phyloP scores from a whole-genome alignment of 2,329 filamentous ascomycete species.

The Penicillium sclerotigenum region DNA sequence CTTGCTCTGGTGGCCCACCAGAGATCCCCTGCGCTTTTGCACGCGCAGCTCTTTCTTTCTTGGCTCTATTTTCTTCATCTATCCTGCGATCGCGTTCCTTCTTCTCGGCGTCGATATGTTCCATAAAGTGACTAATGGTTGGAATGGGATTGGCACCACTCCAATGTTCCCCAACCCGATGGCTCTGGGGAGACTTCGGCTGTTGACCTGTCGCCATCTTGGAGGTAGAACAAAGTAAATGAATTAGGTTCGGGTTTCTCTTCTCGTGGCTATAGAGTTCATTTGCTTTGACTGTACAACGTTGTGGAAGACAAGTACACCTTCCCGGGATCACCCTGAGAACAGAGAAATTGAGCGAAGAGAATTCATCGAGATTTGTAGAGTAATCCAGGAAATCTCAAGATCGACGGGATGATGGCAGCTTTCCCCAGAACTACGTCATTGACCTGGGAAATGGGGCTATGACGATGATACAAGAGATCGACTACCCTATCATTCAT shows the following conservation, averaged over 20 bases:
- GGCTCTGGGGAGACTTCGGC: conserved; percentile 28
- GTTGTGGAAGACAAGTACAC: neutral
- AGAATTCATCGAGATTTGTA: neutral
- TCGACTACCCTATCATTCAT: conserved; percentile 1
- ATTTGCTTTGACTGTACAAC: neutral
- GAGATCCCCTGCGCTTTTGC: conserved; percentile 26
- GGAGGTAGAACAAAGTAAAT: neutral
- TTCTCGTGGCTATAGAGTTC: neutral
- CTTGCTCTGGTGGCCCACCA: conserved; percentile 24
- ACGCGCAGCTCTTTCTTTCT: conserved; percentile 19
- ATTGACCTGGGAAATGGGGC: conserved; percentile 19
- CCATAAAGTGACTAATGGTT: conserved; percentile 80
- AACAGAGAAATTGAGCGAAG: neutral
- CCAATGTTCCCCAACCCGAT: conserved; percentile 66
- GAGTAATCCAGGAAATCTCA: neutral
- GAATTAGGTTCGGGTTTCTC: neutral
- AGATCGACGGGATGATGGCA: conserved; percentile 1
- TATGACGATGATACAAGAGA: conserved; percentile 19
- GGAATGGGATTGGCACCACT: conserved; percentile 80
- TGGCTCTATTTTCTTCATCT: conserved; percentile 53
- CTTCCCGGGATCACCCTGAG: neutral
- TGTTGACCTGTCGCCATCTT: conserved; percentile 13
- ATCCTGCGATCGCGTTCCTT: conserved; percentile 68
- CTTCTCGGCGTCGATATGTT: conserved; percentile 75
- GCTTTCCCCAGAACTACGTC: conserved; percentile 23